Conservation (phyloP, 371 early-diverging fungal species). For the Choanephora cucurbitarum region DNA sequence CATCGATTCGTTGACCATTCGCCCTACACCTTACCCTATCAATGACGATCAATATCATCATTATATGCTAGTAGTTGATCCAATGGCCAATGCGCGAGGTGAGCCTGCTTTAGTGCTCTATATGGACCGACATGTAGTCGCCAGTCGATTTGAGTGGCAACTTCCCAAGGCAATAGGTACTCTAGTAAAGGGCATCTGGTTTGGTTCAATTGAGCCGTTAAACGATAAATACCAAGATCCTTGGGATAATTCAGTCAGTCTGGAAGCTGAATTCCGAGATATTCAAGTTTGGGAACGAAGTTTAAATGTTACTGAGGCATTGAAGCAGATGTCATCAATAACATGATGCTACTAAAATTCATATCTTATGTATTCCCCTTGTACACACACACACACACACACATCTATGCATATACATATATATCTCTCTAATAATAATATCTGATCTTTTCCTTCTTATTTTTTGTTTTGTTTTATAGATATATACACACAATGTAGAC, state of each 20-base stretch:
- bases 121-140: conserved; percentile 43
- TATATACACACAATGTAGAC: background rate
- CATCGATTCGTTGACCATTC: conserved; percentile 18
- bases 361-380: too few species aligned
- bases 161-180: conserved; percentile 21
- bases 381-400: background rate
- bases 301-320: conserved; percentile 11
- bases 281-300: conserved; percentile 43
- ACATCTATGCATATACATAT: conserved; percentile 12
- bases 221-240: conserved; percentile 42
- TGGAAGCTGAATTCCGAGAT: conserved; percentile 38
- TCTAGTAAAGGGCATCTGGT: conserved; percentile 45
- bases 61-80: conserved; percentile 34
- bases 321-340: background rate
- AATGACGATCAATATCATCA: conserved; percentile 38
- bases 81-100: conserved; percentile 3
- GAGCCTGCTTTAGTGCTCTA: conserved; percentile 34
- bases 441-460: conserved; percentile 1
- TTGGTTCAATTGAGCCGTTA: conserved; percentile 49
- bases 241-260: conserved; percentile 41
- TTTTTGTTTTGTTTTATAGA: conserved; percentile 1
- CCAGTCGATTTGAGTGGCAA: conserved; percentile 32
- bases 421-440: conserved; percentile 12
- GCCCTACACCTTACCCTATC: conserved; percentile 31
- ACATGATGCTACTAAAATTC: background rate